Evolutionary conservation across 495 filamentous ascomycete species (phyloP), one percentile per base, ranked within the genome.

Genomic region (Trichoderma orchidacearum): DNA sequence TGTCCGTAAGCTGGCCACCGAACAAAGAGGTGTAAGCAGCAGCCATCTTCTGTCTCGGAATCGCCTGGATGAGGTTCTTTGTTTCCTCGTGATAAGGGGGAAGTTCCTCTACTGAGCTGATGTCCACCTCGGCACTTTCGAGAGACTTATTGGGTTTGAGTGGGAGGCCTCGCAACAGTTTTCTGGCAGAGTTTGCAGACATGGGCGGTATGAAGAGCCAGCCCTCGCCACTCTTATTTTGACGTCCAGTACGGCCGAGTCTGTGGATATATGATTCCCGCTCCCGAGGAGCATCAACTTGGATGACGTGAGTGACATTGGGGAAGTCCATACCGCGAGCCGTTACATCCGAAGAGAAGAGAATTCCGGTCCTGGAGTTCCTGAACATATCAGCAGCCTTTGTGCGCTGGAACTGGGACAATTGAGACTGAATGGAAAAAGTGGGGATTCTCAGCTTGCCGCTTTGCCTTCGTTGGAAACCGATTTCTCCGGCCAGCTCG

Each of bases 261-360:
- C 92, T 83, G 68, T 96, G 91, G 60, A 96, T 87, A 68, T 96
- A 96, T 56, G 85, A 78, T 56, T 96, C 92, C 15, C 81, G 72
- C 59, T 79, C 78, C 6, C 77, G 69, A 3, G 91, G 89, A 13
- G 85, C 62, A 51, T 89, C 87, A 54, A 92, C 67, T 65, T 96
- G 91, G 64, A 96, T 82, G 59, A 96, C 90, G 60, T 95, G 81
- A 45, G 90, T 85, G 54, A 96, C 92, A 60, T 90, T 84, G 55
- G 92, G 90, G 73, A 96, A 96, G 67, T 96, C 92, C 89, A 96
- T 92, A 62, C 93, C 93, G 65, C 93, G 84, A 13, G 93, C 89
- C 1, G 92, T 93, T 27, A 98, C 92, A 68, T 98, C 93, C 4
- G 90, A 90, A 1, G 91, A 91, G 67, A 97, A 80, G 27, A 98